Evolutionary conservation across 768 basidiomycete genomes (phyloP).

Genomic region (Russula abietina): DNA sequence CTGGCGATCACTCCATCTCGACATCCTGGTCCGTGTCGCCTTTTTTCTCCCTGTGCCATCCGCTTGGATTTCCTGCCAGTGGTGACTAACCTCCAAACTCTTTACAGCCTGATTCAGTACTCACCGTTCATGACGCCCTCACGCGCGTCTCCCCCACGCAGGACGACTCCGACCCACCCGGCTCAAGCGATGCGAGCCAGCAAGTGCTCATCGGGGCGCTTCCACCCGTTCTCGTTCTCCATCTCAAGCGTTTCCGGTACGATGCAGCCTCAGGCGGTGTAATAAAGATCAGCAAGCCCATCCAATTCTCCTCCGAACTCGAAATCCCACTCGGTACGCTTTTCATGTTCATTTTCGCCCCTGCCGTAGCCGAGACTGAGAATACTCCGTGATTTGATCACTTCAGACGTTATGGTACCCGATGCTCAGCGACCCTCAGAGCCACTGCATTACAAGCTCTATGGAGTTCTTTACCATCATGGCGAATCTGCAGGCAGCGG

Average conservation of each 20-base stretch:
- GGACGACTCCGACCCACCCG: constrained; percentile 52
- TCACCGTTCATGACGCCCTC: constrained; percentile 79
- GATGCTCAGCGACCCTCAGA: constrained; percentile 44
- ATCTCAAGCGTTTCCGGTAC: constrained; percentile 83
- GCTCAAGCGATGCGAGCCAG: constrained; percentile 53
- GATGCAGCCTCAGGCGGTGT: constrained; percentile 69
- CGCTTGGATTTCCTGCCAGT: neutral
- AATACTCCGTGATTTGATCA: neutral
- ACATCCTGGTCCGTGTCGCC: constrained; percentile 65
- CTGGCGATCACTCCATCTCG: constrained; percentile 82
- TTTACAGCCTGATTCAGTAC: constrained; percentile 62
- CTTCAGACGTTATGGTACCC: constrained; percentile 27
- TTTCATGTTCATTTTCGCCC: neutral
- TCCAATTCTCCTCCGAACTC: constrained; percentile 71
- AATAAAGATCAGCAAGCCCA: constrained; percentile 79
- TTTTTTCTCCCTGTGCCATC: neutral
- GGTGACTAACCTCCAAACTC: neutral
- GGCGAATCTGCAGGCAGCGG: no score
- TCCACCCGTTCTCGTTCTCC: constrained; percentile 81
- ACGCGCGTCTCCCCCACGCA: constrained; percentile 70
- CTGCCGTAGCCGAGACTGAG: neutral
- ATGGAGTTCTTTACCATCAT: no score
- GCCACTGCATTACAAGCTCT: no score
- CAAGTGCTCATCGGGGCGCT: constrained; percentile 72
- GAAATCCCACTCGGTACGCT: constrained; percentile 62